Evolutionary conservation across 129 eudicot species (phyloP).

Genomic region (Oenanthe sinensis): DNA sequence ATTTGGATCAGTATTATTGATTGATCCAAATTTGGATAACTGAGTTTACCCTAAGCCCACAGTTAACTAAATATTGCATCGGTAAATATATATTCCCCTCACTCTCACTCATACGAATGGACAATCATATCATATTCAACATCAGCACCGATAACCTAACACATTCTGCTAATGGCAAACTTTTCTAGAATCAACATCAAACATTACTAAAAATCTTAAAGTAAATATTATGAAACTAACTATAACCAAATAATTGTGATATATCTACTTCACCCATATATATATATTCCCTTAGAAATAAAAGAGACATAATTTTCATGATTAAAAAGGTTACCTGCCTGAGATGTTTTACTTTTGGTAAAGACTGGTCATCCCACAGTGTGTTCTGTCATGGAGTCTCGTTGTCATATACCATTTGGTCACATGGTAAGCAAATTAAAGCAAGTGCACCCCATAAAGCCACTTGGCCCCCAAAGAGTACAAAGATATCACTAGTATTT

Average conservation of each 20-base stretch:
- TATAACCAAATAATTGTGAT: neutral
- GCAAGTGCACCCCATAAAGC: conserved; percentile 10
- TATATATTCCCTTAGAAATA: conserved; percentile 11
- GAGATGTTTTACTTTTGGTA: conserved; percentile 12
- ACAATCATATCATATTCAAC: too few species aligned
- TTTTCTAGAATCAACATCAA: too few species aligned
- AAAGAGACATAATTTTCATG: conserved; percentile 8
- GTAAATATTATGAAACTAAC: neutral
- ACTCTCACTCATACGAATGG: too few species aligned
- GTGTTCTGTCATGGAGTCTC: neutral
- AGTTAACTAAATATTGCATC: too few species aligned
- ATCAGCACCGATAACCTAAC: too few species aligned
- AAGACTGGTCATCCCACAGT: conserved; percentile 14
- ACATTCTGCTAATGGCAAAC: too few species aligned
- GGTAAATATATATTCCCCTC: too few species aligned
- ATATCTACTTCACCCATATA: neutral
- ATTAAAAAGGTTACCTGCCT: conserved; percentile 8
- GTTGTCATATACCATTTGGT: conserved; percentile 9
- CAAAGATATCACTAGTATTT: neutral
- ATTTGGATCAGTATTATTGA: too few species aligned
- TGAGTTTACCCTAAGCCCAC: too few species aligned
- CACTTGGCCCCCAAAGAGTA: conserved; percentile 10
- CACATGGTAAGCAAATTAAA: conserved; percentile 1
- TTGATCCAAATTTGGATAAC: too few species aligned
- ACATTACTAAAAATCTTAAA: neutral